Base-by-base conservation (phyloP, 2,329 filamentous ascomycete species). In the Onygena corvina region DNA sequence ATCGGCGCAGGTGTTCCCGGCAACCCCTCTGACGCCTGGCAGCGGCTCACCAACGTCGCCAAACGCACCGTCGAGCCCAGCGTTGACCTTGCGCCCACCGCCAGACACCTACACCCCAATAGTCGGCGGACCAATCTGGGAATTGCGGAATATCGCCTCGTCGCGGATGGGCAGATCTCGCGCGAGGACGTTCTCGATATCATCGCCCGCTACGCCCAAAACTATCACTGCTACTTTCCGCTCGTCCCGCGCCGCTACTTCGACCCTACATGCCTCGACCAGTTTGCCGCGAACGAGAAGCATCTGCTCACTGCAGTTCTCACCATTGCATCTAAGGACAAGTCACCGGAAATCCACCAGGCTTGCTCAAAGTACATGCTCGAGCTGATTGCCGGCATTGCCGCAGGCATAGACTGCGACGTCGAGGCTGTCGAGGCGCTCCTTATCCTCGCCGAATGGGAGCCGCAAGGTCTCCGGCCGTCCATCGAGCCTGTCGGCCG, bases 381-480 rank as follows among this genome's bases (percentile, higher is more conserved):
- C 56, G 73, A 73, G 25, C 68, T 85, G 12, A 77, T 86, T 5
- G 82, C 81, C 0, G 74, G 76, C 29, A 73, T 86, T 14, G 76
- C 82, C 16, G 80, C 81, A 44, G 80, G 81, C 2, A 76, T 77
- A 3, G 77, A 82, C 46, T 79, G 77, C 20, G 79, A 78, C 25
- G 79, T 86, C 1, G 82, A 84, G 53, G 80, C 82, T 1, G 81
- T 86, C 0, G 82, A 86, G 59, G 80, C 81, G 1, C 65, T 86
- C 1, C 67, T 86, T 0, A 68, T 86, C 1, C 73, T 86, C 1
- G 82, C 83, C 0, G 82, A 86, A 58, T 86, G 83, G 83, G 81
- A 80, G 4, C 80, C 81, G 0, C 81, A 83, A 53, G 77, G 79
- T 0, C 73, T 80, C 1, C 70, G 79, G 4, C 74, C 74, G 2